These are phyloP conservation scores for Calonectria pteridis DNA, from an alignment of 2,329 filamentous ascomycete species.

Conservation along the genomic window DNA sequence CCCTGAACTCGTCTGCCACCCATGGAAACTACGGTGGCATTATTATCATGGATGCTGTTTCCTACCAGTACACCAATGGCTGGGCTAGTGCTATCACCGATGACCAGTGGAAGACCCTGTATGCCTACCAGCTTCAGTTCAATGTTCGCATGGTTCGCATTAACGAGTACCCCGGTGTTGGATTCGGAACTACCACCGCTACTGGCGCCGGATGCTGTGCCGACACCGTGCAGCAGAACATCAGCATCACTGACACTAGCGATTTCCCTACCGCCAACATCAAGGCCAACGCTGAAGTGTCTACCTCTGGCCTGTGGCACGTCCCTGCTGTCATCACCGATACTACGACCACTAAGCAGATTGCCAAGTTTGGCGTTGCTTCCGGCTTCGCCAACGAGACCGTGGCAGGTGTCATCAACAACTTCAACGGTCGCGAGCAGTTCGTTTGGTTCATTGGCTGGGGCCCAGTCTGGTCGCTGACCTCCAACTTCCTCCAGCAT, in stretches of 20 bases:
- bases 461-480: slow-evolving; percentile 33
- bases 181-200: slow-evolving; percentile 18
- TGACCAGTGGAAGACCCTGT: slow-evolving; percentile 28
- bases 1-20: slow-evolving; percentile 19
- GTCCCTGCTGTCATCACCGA: slow-evolving; percentile 30
- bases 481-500: slow-evolving; percentile 32
- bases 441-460: slow-evolving; percentile 37
- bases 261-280: slow-evolving; percentile 34
- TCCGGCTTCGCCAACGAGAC: slow-evolving; percentile 24
- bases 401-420: slow-evolving; percentile 34
- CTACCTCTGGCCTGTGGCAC: slow-evolving; percentile 34
- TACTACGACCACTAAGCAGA: slow-evolving; percentile 21
- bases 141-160: slow-evolving; percentile 34
- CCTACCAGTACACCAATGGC: slow-evolving; percentile 27
- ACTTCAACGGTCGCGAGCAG: slow-evolving; percentile 33
- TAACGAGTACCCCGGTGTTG: slow-evolving; percentile 29
- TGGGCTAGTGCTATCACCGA: slow-evolving; percentile 32
- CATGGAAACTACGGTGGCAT: slow-evolving; percentile 31
- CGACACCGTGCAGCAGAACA: slow-evolving; percentile 15
- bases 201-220: background rate
- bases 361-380: slow-evolving; percentile 33
- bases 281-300: slow-evolving; percentile 27
- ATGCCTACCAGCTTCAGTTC: slow-evolving; percentile 30
- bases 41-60: slow-evolving; percentile 27
- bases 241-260: slow-evolving; percentile 28